These are phyloP conservation scores for Rhodamnia argentea DNA, from an alignment of 345 rosid genomes.

Conservation along the genomic window DNA sequence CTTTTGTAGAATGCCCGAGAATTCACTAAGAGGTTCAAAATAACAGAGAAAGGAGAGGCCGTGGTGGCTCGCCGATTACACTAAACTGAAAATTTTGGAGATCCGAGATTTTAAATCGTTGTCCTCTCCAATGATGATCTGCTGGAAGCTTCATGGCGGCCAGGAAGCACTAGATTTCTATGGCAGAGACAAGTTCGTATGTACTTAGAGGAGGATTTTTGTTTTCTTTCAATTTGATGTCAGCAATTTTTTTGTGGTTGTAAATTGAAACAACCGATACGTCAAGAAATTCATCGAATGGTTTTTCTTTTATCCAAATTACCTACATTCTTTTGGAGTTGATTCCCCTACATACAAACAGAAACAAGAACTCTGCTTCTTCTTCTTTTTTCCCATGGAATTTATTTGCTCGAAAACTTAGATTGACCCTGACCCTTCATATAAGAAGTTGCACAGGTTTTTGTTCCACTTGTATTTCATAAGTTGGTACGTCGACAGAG, in stretches of 20 bases:
- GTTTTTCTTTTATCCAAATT: not conserved
- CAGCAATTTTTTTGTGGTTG: not conserved
- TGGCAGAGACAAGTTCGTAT: not conserved
- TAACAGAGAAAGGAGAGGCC: slow-evolving; percentile 2
- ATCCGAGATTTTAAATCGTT: not conserved
- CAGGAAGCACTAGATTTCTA: not conserved
- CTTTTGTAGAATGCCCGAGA: slow-evolving; percentile 1
- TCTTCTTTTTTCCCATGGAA: not conserved
- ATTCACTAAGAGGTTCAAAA: not conserved
- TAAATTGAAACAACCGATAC: not conserved
- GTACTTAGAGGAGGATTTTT: not conserved
- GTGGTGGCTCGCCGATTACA: not conserved
- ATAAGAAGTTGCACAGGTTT: not conserved
- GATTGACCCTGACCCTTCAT: not conserved
- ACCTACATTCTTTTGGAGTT: not conserved
- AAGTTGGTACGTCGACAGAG: not conserved
- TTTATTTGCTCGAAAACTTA: not conserved
- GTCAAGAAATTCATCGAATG: not conserved
- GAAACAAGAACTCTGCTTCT: not conserved
- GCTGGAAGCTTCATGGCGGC: not conserved
- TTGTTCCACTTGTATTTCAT: not conserved
- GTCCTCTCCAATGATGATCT: not conserved
- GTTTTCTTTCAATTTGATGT: not conserved
- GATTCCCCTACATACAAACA: not conserved
- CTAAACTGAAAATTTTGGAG: not conserved